Evolutionary conservation across 306 rosid species (phyloP).

Genomic region (Bauhinia variegata): DNA sequence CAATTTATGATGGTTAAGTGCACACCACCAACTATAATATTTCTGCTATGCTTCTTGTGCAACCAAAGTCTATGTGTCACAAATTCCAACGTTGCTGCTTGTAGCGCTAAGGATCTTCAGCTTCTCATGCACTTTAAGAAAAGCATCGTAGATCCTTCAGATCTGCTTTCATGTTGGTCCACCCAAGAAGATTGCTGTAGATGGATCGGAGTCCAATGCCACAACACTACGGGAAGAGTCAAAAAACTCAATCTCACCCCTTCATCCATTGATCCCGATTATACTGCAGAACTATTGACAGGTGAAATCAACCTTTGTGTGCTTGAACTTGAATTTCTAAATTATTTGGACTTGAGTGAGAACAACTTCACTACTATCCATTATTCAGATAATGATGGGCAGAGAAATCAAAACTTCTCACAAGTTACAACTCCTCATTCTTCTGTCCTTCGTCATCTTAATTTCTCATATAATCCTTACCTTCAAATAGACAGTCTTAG

Average conservation of each 20-base stretch:
- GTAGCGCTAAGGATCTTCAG: too few relatives aligned
- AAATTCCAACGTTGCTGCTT: too few relatives aligned
- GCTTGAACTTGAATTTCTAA: not conserved
- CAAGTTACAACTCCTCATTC: not conserved
- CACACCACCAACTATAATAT: too few relatives aligned
- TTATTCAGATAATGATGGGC: not conserved
- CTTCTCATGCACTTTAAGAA: too few relatives aligned
- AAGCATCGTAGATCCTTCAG: not conserved
- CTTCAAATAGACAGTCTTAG: not conserved
- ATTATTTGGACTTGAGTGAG: not conserved
- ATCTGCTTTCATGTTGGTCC: not conserved
- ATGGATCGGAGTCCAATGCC: not conserved
- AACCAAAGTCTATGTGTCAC: too few relatives aligned
- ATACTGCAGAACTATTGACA: not conserved
- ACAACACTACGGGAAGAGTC: not conserved
- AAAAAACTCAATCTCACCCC: not conserved
- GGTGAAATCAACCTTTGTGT: not conserved
- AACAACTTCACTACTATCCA: not conserved
- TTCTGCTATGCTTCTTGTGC: too few relatives aligned
- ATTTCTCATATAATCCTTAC: not conserved
- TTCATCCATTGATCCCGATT: not conserved
- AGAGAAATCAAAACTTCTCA: too few relatives aligned
- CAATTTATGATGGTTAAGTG: too few relatives aligned
- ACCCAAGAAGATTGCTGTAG: not conserved
- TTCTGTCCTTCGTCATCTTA: not conserved